Base-by-base conservation (phyloP, 2,329 filamentous ascomycete species). In the Elsinoe ampelina region DNA sequence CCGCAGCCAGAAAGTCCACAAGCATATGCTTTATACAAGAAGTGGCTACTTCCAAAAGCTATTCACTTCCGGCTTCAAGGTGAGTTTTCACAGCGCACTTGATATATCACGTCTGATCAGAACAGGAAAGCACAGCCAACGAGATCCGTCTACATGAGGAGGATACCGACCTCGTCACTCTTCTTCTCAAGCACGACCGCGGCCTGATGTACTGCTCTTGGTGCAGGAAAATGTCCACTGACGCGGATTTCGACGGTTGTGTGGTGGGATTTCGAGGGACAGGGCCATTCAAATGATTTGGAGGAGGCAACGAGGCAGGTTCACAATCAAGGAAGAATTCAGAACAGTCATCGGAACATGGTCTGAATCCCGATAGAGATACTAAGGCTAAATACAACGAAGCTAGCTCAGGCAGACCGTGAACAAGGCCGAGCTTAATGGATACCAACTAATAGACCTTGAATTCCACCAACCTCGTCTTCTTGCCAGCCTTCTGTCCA, bases 401-500 rank as follows among this genome's bases (percentile, higher is more conserved):
- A 39, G 36, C 13, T 39, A 39, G 36, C 15, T n/a, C 15, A 5
- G 13, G 36, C 36, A n/a, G 36, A n/a, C 36, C 26, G 26, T 30
- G 3, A 2, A 39, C 36, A 39, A 17, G 13, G 15, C 15, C 36
- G 36, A 39, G 36, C 36, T 39, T 63, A n/a, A 42, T 11, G 26
- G 8, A 8, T 7, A 30, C 26, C 26, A 30, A 30, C 41, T 36
- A 52, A 15, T 20, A 73, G 0, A 71, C 63, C 61, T 73, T 73
- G 42, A 72, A 71, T 58, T 73, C 71, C 1, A 69, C 69, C 12
- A 73, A 52, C 35, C 71, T 63, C 3, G 68, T 70, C 56, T 64
- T 68, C 55, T 61, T 63, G 0, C 65, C 69, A 15, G 60, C 59
- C 47, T 65, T 60, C 7, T 70, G 70, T 17, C 61, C 66, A 32